Evolutionary conservation across 768 basidiomycete genomes (phyloP), one percentile per base, ranked within the genome.

Genomic region (Sporobolomyces pararoseus): DNA sequence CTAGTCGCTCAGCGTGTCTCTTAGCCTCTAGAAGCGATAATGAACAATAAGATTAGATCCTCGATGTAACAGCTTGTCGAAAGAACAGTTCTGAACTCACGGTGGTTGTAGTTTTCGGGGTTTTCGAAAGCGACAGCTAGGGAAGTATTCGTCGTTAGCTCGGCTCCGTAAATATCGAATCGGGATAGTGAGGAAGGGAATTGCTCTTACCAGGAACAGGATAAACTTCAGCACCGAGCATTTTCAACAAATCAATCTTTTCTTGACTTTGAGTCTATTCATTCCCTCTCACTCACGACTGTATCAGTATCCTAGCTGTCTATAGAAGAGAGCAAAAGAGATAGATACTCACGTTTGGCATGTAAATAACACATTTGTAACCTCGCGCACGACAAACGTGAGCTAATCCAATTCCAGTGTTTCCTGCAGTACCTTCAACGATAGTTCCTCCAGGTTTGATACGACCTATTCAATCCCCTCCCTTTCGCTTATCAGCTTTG

Each of bases 281-380:
- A 42, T 17, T 9, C 9, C 17, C 39, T 42, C 39, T 17, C 39
- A 42, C 9, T 42, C 39, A 42, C 17, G 21, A 14, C 19, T 13
- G 34, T 42, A 10, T 27, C 25, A 21, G 10, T 29, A 5, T 16
- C 5, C 7, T 27, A 12, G 50, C 10, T 10, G 55, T 5, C 25
- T 7, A 7, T 14, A 39, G 35, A 39, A 10, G 37, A 34, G 27
- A n/a, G 29, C 1, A 17, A 14, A 25, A 3, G 27, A 34, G 63
- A 27, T 23, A 23, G 13, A 10, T 25, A 52, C 96, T 90, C 6
- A 88, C 91, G 79, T 96, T 83, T 35, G 95, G 95, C 95, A 99
- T 98, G 85, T 90, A 99, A 77, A 99, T 99, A 14, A 99, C 95
- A 79, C 96, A 98, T 79, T 88, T 90, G 83, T 99, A 98, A 4